Base-by-base conservation (phyloP, 2,329 filamentous ascomycete species). In the Ceratocystis alfenasii region DNA sequence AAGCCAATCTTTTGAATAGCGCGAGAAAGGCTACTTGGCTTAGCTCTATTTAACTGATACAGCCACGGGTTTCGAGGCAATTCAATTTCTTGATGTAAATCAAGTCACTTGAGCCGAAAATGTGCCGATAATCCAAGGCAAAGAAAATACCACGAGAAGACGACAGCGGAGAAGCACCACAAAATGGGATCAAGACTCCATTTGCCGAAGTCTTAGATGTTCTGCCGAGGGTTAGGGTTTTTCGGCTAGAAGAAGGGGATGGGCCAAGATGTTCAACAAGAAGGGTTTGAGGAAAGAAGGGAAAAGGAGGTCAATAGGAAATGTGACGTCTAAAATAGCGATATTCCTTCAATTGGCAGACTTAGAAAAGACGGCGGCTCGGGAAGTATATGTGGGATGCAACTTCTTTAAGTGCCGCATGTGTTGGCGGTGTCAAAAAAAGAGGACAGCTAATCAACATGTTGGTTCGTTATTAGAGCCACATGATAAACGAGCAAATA, bases 191-290 rank as follows among this genome's bases (percentile, higher is more conserved):
- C 28, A 59, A 59, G 55, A n/a, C 25, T 30, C 7, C 28, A 59
- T 59, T 59, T 59, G 55, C 55, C 55, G 55, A 59, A 59, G 12
- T 15, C 25, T 17, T 25, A 2, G 7, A 15, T 17, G 55, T 36
- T 36, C 28, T 33, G 55, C 55, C 55, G 28, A 59, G 55, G 55
- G 55, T 59, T 59, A 59, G 55, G 55, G 55, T 59, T 59, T 36
- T n/a, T 59, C 53, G 53, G 53, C 28, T 59, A 59, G 12, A 59
- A 36, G 53, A 59, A n/a, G 2, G 22, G 25, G 50, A 33, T 7
- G 30, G 30, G 30, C 30, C 30, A 30, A 30, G 30, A 30, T 30
- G 6, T 33, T 59, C 15, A 20, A 33, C n/a, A 6, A 17, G 22
- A 12, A 17, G n/a, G 33, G 25, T 8, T 25, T 22, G 25, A 20